These are phyloP conservation scores for Candida railenensis DNA, from an alignment of 805 yeast genomes.

Conservation along the genomic window DNA sequence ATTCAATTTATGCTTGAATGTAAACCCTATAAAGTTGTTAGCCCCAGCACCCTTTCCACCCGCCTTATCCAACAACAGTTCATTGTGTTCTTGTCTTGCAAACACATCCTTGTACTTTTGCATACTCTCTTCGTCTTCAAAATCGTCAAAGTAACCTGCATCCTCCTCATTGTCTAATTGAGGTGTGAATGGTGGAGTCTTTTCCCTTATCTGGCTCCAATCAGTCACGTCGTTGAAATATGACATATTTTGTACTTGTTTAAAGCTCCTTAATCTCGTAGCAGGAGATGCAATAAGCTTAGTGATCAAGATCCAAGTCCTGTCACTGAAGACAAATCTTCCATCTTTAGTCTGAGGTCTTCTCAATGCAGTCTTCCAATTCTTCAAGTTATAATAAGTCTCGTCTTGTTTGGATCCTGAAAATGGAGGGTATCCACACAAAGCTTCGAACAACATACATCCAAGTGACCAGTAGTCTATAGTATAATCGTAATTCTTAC, in stretches of 20 bases:
- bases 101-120: conserved; percentile 96
- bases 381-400: conserved; percentile 87
- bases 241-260: conserved; percentile 74
- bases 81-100: conserved; percentile 85
- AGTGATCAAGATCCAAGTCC: conserved; percentile 90
- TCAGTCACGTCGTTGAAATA: conserved; percentile 78
- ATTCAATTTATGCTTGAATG: conserved; percentile 80
- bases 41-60: conserved; percentile 33
- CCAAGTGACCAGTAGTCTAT: conserved; percentile 99
- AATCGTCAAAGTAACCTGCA: conserved; percentile 98
- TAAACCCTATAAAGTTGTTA: conserved; percentile 84
- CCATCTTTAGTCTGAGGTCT: conserved; percentile 94
- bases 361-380: conserved; percentile 85
- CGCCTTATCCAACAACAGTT: conserved; percentile 68
- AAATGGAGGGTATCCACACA: conserved; percentile 97
- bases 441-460: conserved; percentile 93
- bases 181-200: conserved; percentile 93
- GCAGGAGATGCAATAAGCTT: conserved; percentile 78
- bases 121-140: conserved; percentile 95
- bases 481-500: conserved; percentile 89
- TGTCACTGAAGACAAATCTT: conserved; percentile 86
- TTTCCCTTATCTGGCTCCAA: conserved; percentile 66
- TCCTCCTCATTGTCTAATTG: conserved; percentile 96
- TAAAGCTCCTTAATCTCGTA: conserved; percentile 71
- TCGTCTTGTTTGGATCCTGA: conserved; percentile 93